A percentile compares a stretch with the other conserved stretches of the same genome.
These are phyloP conservation scores for Collybia nuda DNA, from an alignment of 768 basidiomycete species.

Conservation along the genomic window DNA sequence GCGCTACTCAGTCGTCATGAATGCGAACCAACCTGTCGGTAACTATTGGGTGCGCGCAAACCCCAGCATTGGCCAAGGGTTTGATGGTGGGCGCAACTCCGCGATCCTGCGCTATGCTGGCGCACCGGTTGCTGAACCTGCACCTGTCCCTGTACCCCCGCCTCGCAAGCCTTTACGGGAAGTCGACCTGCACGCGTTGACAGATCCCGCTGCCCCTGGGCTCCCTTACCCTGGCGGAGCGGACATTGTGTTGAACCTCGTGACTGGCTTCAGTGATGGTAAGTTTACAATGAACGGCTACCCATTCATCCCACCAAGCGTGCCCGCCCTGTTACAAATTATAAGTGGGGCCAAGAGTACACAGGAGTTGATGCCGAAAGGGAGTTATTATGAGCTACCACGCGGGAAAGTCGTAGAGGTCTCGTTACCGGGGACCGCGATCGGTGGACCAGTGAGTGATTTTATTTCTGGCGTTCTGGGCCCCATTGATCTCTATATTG, in stretches of 20 bases:
- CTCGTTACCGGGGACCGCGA: constrained; percentile 24
- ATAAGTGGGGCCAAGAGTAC: constrained; percentile 41
- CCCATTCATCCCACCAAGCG: constrained; percentile 32
- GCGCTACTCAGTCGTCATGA: constrained; percentile 36
- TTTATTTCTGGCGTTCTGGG: constrained; percentile 15
- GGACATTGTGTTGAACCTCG: not conserved
- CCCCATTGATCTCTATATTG: not conserved
- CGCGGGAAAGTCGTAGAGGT: constrained; percentile 47
- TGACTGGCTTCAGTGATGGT: not conserved
- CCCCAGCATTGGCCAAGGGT: constrained; percentile 22
- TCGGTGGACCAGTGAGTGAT: constrained; percentile 7
- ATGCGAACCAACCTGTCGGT: constrained; percentile 40
- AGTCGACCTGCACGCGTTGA: not conserved
- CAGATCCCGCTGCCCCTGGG: constrained; percentile 2
- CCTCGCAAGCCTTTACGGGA: not conserved
- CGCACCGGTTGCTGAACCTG: constrained; percentile 41
- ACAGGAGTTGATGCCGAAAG: constrained; percentile 37
- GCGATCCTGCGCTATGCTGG: constrained; percentile 52
- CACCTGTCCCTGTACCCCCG: not conserved
- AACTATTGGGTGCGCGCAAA: constrained; percentile 53
- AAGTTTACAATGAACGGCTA: constrained; percentile 28
- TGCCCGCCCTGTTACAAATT: constrained; percentile 24
- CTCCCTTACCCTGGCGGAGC: constrained; percentile 23
- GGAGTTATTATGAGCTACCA: constrained; percentile 42
- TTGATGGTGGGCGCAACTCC: constrained; percentile 37